A percentile compares a stretch with the other conserved stretches of the same genome.
phyloP scores from a whole-genome alignment of 345 rosid genomes.

The Stellera chamaejasme region DNA sequence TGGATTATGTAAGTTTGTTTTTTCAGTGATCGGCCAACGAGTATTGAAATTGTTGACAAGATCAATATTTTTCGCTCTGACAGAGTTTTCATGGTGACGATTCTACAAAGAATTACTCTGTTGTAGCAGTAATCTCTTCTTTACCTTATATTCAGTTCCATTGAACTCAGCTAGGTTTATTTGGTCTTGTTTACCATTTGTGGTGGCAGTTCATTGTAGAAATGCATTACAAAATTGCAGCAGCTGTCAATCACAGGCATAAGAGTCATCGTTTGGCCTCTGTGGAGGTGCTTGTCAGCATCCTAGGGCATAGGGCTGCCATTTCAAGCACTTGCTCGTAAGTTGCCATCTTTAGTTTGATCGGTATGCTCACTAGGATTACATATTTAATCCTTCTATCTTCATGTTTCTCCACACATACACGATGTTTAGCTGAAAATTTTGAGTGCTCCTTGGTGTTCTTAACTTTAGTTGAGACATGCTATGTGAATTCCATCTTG shows the following conservation, averaged over 20 bases:
- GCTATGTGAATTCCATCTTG: no score
- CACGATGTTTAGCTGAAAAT: no score
- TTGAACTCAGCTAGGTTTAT: no score
- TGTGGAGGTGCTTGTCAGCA: constrained; percentile 65
- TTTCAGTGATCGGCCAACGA: constrained; percentile 40
- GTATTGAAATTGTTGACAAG: constrained; percentile 54
- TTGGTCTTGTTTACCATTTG: no score
- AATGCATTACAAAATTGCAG: constrained; percentile 68
- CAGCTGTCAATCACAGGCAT: constrained; percentile 77
- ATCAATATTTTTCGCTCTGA: constrained; percentile 86
- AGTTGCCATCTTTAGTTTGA: constrained; percentile 16
- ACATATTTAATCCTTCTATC: no score
- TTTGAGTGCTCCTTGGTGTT: no score
- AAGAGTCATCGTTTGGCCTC: constrained; percentile 67
- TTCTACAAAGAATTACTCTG: constrained; percentile 1
- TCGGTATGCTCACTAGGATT: neutral
- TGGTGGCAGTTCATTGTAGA: constrained; percentile 67
- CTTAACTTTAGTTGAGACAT: no score
- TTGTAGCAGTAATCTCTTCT: neutral
- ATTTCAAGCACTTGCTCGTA: constrained; percentile 75
- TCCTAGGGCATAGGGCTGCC: constrained; percentile 73
- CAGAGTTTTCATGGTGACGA: constrained; percentile 81
- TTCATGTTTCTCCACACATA: no score
- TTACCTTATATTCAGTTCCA: no score
- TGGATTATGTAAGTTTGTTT: constrained; percentile 17